These are phyloP conservation scores for Pseudopithomyces chartarum DNA, from an alignment of 2,329 filamentous ascomycete species.

Conservation along the genomic window DNA sequence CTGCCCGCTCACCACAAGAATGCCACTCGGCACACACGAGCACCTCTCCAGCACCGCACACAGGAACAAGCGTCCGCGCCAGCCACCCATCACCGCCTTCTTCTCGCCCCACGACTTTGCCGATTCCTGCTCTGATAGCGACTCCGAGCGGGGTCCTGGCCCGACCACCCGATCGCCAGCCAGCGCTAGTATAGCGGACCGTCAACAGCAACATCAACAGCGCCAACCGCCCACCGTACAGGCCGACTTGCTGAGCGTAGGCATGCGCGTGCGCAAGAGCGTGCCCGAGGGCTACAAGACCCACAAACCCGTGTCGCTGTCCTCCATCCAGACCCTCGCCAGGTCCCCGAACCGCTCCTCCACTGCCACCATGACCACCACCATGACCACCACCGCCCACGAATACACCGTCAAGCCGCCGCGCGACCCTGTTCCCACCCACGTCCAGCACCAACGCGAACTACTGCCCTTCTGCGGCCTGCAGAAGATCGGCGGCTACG, in stretches of 20 bases:
- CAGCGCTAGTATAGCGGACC: constrained; percentile 14
- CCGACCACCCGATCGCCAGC: constrained; percentile 31
- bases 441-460: constrained; percentile 56
- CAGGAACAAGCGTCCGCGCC: constrained; percentile 50
- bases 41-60: constrained; percentile 25
- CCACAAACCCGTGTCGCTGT: constrained; percentile 47
- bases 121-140: constrained; percentile 18
- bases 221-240: constrained; percentile 70
- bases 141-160: constrained; percentile 31
- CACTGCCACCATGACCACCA: constrained; percentile 14
- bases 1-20: constrained; percentile 18
- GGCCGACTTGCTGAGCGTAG: constrained; percentile 84
- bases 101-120: constrained; percentile 38
- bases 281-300: constrained; percentile 96
- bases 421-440: constrained; percentile 25
- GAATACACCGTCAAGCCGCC: constrained; percentile 29
- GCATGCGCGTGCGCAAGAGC: constrained; percentile 92
- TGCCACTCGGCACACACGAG: constrained; percentile 18
- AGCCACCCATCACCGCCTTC: constrained; percentile 52
- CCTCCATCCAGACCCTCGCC: constrained; percentile 32
- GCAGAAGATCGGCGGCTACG: constrained; percentile 73
- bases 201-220: constrained; percentile 9
- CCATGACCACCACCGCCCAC: constrained; percentile 4
- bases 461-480: constrained; percentile 82
- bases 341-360: constrained; percentile 20